Evolutionary conservation across 257 asterid species (phyloP).

Genomic region (Solanum sitiens): DNA sequence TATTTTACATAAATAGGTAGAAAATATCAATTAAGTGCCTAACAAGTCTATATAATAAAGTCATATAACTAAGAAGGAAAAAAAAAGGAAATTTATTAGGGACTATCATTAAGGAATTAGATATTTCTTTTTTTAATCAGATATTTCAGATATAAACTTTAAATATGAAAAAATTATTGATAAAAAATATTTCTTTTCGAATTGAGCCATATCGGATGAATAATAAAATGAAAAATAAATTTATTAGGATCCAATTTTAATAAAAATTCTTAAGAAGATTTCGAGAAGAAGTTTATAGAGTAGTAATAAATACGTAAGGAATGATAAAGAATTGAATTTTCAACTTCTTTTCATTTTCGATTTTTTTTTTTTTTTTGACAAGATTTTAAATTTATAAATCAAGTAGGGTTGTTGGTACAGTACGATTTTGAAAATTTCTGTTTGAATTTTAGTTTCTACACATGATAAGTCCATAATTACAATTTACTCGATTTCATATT

Average conservation of each 20-base stretch:
- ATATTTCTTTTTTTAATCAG: accelerated
- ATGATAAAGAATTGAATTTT: not conserved
- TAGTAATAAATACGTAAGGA: not conserved
- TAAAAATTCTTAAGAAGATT: not conserved
- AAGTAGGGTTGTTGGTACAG: not conserved
- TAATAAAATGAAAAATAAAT: too few relatives aligned
- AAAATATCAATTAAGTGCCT: not conserved
- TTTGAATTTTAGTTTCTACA: not conserved
- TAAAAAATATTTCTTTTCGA: not conserved
- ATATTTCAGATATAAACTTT: too few relatives aligned
- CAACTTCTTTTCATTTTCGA: not conserved
- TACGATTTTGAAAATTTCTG: not conserved
- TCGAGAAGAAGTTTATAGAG: not conserved
- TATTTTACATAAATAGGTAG: not conserved
- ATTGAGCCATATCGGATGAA: accelerated
- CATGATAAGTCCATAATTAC: not conserved
- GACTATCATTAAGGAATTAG: too few relatives aligned
- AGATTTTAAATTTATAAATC: not conserved
- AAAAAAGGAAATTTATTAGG: not conserved
- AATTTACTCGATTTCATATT: not conserved
- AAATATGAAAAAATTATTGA: too few relatives aligned
- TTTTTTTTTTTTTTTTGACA: not conserved
- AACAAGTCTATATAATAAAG: not conserved
- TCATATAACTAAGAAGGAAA: not conserved
- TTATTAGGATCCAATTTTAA: not conserved